These are phyloP conservation scores for Termitomyces sp. DNA, from an alignment of 768 basidiomycete genomes.

Conservation along the genomic window DNA sequence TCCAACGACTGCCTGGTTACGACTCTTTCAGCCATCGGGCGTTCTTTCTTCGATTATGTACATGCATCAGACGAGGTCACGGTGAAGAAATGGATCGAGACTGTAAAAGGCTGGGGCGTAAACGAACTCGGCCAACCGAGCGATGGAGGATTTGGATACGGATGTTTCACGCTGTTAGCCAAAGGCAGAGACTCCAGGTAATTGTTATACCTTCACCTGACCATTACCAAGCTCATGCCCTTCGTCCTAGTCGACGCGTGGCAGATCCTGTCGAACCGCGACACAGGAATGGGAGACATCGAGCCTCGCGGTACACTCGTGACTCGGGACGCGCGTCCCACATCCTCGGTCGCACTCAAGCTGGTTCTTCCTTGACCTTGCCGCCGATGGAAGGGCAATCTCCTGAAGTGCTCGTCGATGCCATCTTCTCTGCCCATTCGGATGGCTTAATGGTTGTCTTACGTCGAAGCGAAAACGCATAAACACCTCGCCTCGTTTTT, in stretches of 20 bases:
- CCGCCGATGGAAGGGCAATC: slow-evolving; percentile 18
- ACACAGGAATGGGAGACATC: slow-evolving; percentile 9
- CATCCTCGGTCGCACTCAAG: slow-evolving; percentile 8
- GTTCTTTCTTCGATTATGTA: slow-evolving; percentile 77
- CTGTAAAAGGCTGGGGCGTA: slow-evolving; percentile 79
- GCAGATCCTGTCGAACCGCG: slow-evolving; percentile 24
- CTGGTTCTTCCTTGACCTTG: slow-evolving; percentile 3
- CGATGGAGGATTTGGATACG: slow-evolving; percentile 82
- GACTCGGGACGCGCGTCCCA: slow-evolving; percentile 11
- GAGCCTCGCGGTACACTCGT: slow-evolving; percentile 8
- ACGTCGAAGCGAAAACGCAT: slow-evolving; percentile 29
- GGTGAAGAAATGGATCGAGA: slow-evolving; percentile 70
- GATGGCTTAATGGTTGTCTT: slow-evolving; percentile 81
- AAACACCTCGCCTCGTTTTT: background rate
- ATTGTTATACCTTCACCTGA: background rate
- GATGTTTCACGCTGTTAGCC: slow-evolving; percentile 53
- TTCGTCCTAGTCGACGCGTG: slow-evolving; percentile 21
- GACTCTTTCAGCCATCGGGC: slow-evolving; percentile 52
- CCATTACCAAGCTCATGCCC: background rate
- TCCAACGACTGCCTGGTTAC: slow-evolving; percentile 67
- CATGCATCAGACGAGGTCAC: slow-evolving; percentile 53
- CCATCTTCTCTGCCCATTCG: slow-evolving; percentile 82
- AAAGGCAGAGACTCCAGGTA: slow-evolving; percentile 63
- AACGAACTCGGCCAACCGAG: slow-evolving; percentile 81
- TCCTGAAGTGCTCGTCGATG: slow-evolving; percentile 57